Evolutionary conservation across 2,329 filamentous ascomycete genomes (phyloP), one percentile per base, ranked within the genome.

Genomic region (Nigrospora oryzae): DNA sequence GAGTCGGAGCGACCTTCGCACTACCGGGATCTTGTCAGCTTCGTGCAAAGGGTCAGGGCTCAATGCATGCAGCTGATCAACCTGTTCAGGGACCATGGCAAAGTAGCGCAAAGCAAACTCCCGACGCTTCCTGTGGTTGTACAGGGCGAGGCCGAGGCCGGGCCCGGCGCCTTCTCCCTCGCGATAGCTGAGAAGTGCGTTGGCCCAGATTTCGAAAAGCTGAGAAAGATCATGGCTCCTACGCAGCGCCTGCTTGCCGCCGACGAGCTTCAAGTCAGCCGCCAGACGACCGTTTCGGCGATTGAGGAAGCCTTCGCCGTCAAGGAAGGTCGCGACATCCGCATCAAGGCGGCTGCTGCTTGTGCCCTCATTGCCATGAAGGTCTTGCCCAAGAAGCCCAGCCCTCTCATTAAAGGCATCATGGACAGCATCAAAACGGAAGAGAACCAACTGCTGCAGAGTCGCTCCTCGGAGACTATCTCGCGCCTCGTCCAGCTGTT

Each of bases 341-440:
- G 93, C 34, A 85, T 98, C 61, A 84, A 83, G 60, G 88, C 93
- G 14, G 86, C 88, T 7, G 87, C 89, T 16, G 89, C 91, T 11
- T 89, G 87, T 51, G 90, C 90, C 11, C 69, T 97, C 46, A 86
- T 98, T 40, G 85, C 89, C n/a, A 83, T 97, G 67, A 81, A 83
- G 46, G 76, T 86, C 30, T 75, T 96, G 11, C 91, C 94, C 0
- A 97, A 95, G 77, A 97, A 95, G 62, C 89, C 91, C 11, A 89
- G 88, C 49, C 79, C 84, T 15, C 81, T 95, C 12, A 98, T 98
- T 67, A 96, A 95, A 66, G 88, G 83, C 3, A 86, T 98, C 65
- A 98, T 98, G 93, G 93, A 98, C 63, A 97, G 91, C 57, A 79
- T 98, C 59, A 98, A 97, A 66, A 83, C 82, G 34, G 94, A 98